These are phyloP conservation scores for Gentiana straminea DNA, from an alignment of 257 asterid genomes.

Conservation along the genomic window DNA sequence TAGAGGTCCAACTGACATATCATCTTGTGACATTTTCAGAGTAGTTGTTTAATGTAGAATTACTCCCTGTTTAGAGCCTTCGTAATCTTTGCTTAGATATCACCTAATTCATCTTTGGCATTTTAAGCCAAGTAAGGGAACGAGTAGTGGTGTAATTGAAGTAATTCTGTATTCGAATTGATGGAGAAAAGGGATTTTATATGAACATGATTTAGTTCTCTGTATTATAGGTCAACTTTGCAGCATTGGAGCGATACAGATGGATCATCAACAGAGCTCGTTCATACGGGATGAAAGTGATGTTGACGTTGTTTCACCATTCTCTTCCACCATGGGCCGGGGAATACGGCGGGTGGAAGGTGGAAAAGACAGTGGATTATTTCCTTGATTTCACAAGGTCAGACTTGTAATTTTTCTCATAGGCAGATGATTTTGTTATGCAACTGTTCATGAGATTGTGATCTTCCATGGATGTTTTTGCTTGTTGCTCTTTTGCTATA, in stretches of 20 bases:
- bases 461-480: neutral
- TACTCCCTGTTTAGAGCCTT: too few relatives aligned
- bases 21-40: too few relatives aligned
- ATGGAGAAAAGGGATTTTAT: neutral
- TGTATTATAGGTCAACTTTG: constrained; percentile 60
- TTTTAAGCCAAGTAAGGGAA: neutral
- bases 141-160: too few relatives aligned
- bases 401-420: constrained; percentile 2
- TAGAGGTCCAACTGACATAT: too few relatives aligned
- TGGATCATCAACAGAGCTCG: constrained; percentile 80
- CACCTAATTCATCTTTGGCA: neutral
- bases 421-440: too few relatives aligned
- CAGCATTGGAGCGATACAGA: constrained; percentile 88
- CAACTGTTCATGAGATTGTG: neutral
- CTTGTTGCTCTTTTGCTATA: neutral
- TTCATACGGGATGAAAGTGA: constrained; percentile 90
- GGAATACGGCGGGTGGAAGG: constrained; percentile 96
- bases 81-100: too few relatives aligned
- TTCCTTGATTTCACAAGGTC: constrained; percentile 89
- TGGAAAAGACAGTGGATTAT: constrained; percentile 77
- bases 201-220: neutral
- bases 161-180: neutral
- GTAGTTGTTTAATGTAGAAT: too few relatives aligned
- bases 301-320: constrained; percentile 92
- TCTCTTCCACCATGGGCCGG: constrained; percentile 99